These are phyloP conservation scores for Sporothrix inflata DNA, from an alignment of 2,329 filamentous ascomycete species.

Conservation along the genomic window DNA sequence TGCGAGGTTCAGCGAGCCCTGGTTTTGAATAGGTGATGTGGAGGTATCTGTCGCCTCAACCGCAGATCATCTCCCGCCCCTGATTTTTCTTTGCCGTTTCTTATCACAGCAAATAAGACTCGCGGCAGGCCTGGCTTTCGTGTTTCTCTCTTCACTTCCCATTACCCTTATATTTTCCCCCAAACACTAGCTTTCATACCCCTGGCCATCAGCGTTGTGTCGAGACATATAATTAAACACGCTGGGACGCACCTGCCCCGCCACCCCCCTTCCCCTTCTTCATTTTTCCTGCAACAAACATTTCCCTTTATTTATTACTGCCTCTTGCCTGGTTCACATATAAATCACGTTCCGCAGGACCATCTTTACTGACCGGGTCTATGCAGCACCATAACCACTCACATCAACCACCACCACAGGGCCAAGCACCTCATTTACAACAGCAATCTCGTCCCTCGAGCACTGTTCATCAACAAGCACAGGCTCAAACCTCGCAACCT, in stretches of 20 bases:
- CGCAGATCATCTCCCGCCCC: constrained; percentile 25
- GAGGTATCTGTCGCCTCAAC: constrained; percentile 13
- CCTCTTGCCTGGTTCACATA: constrained; percentile 3
- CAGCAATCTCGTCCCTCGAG: constrained; percentile 62
- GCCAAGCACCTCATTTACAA: constrained; percentile 62
- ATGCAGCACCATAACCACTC: constrained; percentile 76
- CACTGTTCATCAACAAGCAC: constrained; percentile 71
- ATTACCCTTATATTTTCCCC: constrained; percentile 19
- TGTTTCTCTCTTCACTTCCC: constrained; percentile 18
- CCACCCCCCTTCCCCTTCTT: constrained; percentile 28
- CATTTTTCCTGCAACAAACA: constrained; percentile 15
- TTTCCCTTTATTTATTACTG: not conserved
- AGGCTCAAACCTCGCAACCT: constrained; percentile 45
- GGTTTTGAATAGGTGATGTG: constrained; percentile 18
- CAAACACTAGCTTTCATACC: constrained; percentile 31
- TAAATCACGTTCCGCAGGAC: constrained; percentile 14
- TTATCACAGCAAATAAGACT: constrained; percentile 31
- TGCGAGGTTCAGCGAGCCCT: not conserved
- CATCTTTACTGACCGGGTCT: constrained; percentile 41
- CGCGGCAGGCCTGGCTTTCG: not conserved
- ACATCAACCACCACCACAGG: constrained; percentile 68
- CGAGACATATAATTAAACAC: constrained; percentile 33
- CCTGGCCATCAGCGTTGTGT: constrained; percentile 27
- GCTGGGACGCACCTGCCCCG: constrained; percentile 27
- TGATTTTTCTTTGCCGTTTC: constrained; percentile 24